Percentiles rank a stretch among this genome's conserved stretches.
phyloP scores from a whole-genome alignment of 441 rosid species.

The Francoa sonchifolia region DNA sequence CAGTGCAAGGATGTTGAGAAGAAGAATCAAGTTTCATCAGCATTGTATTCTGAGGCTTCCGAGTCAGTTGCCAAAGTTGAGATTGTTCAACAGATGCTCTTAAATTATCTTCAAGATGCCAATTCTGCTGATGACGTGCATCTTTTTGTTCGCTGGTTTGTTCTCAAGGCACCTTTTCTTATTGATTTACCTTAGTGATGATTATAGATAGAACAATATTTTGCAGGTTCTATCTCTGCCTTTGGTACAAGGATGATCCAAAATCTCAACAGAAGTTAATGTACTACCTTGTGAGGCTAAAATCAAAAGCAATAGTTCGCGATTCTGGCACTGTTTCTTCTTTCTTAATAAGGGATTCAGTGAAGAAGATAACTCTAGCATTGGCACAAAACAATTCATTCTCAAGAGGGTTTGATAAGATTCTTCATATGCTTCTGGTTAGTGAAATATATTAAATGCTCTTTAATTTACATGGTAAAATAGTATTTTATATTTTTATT shows the following conservation, averaged over 20 bases:
- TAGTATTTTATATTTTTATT: slow-evolving; percentile 18
- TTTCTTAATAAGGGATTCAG: slow-evolving; percentile 51
- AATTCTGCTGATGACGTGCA: slow-evolving; percentile 69
- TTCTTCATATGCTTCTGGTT: slow-evolving; percentile 95
- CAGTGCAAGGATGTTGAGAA: slow-evolving; percentile 39
- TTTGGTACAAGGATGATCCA: slow-evolving; percentile 92
- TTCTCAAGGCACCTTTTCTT: slow-evolving; percentile 13
- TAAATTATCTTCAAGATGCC: slow-evolving; percentile 86
- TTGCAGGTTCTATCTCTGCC: slow-evolving; percentile 88
- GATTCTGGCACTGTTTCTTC: slow-evolving; percentile 58
- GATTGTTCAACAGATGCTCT: slow-evolving; percentile 78
- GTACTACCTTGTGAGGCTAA: slow-evolving; percentile 69
- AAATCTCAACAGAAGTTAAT: slow-evolving; percentile 56
- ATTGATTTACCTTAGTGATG: slow-evolving; percentile 13
- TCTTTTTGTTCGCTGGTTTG: slow-evolving; percentile 85
- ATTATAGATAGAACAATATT: slow-evolving; percentile 12
- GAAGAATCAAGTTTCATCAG: slow-evolving; percentile 14
- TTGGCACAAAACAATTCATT: slow-evolving; percentile 91
- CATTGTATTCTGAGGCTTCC: slow-evolving; percentile 27
- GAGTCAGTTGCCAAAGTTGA: slow-evolving; percentile 51
- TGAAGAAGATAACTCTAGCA: slow-evolving; percentile 75
- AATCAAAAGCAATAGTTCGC: slow-evolving; percentile 75
- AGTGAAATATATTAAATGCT: slow-evolving; percentile 23
- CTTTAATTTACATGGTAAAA: slow-evolving; percentile 10
- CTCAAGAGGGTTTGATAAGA: slow-evolving; percentile 95